These are phyloP conservation scores for Balamuthia mandrillaris DNA, from an alignment of 208 protist genomes.

Conservation along the genomic window DNA sequence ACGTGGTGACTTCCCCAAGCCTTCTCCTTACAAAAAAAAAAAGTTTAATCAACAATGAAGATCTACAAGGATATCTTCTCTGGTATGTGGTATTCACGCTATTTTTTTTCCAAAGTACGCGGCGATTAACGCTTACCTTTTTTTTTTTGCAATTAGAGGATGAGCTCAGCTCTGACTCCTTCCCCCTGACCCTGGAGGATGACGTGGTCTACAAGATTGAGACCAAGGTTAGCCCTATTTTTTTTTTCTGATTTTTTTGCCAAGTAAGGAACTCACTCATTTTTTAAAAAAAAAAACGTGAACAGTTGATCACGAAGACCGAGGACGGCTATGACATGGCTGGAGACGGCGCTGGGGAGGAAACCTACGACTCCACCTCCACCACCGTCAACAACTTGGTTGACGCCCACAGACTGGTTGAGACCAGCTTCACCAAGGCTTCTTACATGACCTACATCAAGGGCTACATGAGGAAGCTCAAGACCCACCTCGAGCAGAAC, in stretches of 20 bases:
- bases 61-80: slow-evolving; percentile 43
- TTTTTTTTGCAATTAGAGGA: slow-evolving; percentile 20
- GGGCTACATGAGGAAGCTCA: slow-evolving; percentile 56
- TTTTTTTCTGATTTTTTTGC: background rate
- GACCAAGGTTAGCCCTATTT: slow-evolving; percentile 36
- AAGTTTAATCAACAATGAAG: background rate
- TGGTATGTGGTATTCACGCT: background rate
- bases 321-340: slow-evolving; percentile 38
- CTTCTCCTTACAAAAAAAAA: too few relatives aligned
- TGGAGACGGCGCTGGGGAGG: slow-evolving; percentile 4
- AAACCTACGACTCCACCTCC: slow-evolving; percentile 35
- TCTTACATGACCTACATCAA: slow-evolving; percentile 62
- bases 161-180: slow-evolving; percentile 55
- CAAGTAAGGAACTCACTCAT: background rate
- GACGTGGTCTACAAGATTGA: slow-evolving; percentile 54
- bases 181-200: background rate
- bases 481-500: slow-evolving; percentile 26
- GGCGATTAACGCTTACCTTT: background rate
- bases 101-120: background rate
- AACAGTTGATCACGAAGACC: slow-evolving; percentile 38
- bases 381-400: slow-evolving; percentile 57
- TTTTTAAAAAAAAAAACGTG: background rate
- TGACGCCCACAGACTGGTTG: slow-evolving; percentile 25
- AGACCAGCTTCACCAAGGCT: slow-evolving; percentile 63
- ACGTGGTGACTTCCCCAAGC: too few relatives aligned